phyloP scores from a whole-genome alignment of 306 rosid genomes.

The Senna tora region DNA sequence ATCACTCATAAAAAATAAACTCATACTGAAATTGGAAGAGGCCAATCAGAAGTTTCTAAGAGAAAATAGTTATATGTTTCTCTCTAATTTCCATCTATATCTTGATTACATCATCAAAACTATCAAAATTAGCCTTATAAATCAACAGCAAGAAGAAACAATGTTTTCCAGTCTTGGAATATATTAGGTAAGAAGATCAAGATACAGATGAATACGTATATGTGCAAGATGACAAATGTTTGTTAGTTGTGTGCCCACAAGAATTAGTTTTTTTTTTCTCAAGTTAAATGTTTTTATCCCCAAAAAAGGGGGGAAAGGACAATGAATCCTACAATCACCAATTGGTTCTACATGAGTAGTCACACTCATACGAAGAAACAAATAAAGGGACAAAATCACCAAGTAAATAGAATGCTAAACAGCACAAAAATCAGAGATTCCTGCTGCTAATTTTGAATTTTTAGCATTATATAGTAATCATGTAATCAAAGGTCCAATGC shows the following conservation, averaged over 20 bases:
- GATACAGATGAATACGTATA: not conserved
- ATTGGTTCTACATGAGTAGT: not conserved
- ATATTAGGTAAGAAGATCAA: conserved; percentile 23
- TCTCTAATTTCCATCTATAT: not conserved
- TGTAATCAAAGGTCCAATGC: not conserved
- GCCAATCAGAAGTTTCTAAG: conserved; percentile 21
- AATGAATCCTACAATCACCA: conserved; percentile 4
- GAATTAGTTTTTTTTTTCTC: conserved; percentile 8
- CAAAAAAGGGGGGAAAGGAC: not conserved
- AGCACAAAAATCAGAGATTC: not conserved
- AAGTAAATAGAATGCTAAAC: not conserved
- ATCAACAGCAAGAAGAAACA: conserved; percentile 9
- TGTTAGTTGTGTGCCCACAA: not conserved
- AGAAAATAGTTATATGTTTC: not conserved
- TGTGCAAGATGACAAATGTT: conserved; percentile 1
- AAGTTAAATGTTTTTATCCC: conserved; percentile 14
- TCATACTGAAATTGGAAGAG: conserved; percentile 16
- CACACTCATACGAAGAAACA: not conserved
- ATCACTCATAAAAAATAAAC: conserved; percentile 21
- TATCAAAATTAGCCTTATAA: not conserved
- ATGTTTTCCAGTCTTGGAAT: conserved; percentile 24
- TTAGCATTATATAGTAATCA: not conserved
- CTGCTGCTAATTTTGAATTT: not conserved
- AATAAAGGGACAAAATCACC: not conserved
- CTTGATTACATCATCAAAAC: too few species aligned